Evolutionary conservation across 768 basidiomycete genomes (phyloP).

Genomic region (Austroboletus festivus): DNA sequence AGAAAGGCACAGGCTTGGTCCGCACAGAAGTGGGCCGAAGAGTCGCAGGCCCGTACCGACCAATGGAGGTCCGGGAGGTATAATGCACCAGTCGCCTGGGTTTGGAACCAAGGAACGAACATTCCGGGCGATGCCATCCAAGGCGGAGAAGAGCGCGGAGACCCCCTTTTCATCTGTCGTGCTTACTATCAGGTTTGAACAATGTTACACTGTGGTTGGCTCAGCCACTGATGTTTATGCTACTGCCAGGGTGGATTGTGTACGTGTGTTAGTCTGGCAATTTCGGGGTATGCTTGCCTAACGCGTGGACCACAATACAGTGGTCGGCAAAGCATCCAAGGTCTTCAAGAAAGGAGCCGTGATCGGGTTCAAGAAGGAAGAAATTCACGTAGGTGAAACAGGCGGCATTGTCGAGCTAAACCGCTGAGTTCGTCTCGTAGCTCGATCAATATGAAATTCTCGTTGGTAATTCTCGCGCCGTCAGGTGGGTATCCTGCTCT

Average conservation of each 20-base stretch:
- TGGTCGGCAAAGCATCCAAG: conserved; percentile 62
- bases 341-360: conserved; percentile 59
- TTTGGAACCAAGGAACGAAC: conserved; percentile 53
- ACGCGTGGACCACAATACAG: conserved; percentile 37
- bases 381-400: conserved; percentile 48
- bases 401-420: not conserved
- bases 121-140: conserved; percentile 59
- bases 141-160: conserved; percentile 52
- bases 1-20: conserved; percentile 51
- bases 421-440: conserved; percentile 34
- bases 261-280: conserved; percentile 29
- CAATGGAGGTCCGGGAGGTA: conserved; percentile 44
- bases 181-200: conserved; percentile 53
- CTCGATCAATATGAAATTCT: conserved; percentile 65
- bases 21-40: conserved; percentile 50
- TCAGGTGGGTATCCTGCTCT: conserved; percentile 54
- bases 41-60: conserved; percentile 53
- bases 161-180: conserved; percentile 56
- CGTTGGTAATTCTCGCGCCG: conserved; percentile 53
- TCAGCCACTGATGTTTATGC: conserved; percentile 5
- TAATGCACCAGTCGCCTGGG: conserved; percentile 55
- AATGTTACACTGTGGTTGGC: not conserved
- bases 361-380: conserved; percentile 59
- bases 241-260: conserved; percentile 48
- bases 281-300: too few relatives aligned